Conservation (phyloP, 495 filamentous ascomycete genomes). For the Poronia punctata region DNA sequence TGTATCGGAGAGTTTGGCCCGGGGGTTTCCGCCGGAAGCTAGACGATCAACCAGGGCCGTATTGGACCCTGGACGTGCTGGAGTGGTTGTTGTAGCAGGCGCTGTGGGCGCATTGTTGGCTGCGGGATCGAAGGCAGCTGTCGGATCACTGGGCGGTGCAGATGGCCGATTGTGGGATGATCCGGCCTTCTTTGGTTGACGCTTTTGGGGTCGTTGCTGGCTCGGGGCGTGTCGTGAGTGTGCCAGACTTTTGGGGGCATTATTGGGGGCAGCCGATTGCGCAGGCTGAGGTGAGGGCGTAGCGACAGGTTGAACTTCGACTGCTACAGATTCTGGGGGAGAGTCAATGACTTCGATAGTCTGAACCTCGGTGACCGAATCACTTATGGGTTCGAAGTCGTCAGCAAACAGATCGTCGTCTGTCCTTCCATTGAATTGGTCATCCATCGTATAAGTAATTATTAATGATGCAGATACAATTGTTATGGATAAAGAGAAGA, state of each 20-base stretch:
- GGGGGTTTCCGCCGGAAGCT: constrained; percentile 40
- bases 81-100: background rate
- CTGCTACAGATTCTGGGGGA: background rate
- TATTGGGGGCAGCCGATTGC: constrained; percentile 1
- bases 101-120: constrained; percentile 6
- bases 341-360: background rate
- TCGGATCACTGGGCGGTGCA: background rate
- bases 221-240: constrained; percentile 34
- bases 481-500: no score
- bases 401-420: constrained; percentile 47
- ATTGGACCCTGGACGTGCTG: constrained; percentile 20
- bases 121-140: constrained; percentile 7
- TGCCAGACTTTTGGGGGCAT: constrained; percentile 21
- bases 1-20: constrained; percentile 46
- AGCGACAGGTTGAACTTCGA: constrained; percentile 1
- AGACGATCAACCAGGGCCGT: constrained; percentile 32
- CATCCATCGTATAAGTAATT: no score
- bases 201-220: constrained; percentile 16
- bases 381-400: constrained; percentile 39
- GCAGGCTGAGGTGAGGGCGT: constrained; percentile 1
- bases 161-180: constrained; percentile 6
- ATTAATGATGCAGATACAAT: no score
- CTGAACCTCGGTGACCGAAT: constrained; percentile 5
- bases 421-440: constrained; percentile 44
- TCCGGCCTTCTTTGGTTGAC: constrained; percentile 15